phyloP scores from a whole-genome alignment of 495 filamentous ascomycete genomes.

The Wilcoxina mikolae region DNA sequence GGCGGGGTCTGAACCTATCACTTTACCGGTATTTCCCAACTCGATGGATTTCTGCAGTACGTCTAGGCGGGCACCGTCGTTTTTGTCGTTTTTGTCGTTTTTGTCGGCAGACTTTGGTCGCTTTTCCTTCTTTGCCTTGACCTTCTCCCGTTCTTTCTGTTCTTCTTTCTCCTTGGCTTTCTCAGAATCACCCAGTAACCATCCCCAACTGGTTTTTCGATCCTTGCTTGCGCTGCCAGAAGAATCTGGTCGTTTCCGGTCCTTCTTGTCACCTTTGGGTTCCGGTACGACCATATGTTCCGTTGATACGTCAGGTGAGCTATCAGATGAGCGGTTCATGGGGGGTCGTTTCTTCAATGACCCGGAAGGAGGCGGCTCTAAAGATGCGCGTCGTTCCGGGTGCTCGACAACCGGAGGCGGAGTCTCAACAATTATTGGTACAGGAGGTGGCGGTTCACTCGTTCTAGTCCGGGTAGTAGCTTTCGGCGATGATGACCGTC shows the following conservation, averaged over 20 bases:
- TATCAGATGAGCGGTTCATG: not conserved
- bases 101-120: constrained; percentile 39
- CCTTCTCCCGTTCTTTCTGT: constrained; percentile 49
- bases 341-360: constrained; percentile 4
- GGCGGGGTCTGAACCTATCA: constrained; percentile 23
- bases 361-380: constrained; percentile 13
- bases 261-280: constrained; percentile 35
- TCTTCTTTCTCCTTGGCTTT: constrained; percentile 53
- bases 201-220: constrained; percentile 75
- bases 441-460: constrained; percentile 30
- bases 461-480: constrained; percentile 16
- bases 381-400: constrained; percentile 28
- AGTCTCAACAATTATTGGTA: constrained; percentile 61
- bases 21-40: constrained; percentile 34
- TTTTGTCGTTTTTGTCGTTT: constrained; percentile 36
- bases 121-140: constrained; percentile 45
- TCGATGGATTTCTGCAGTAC: constrained; percentile 69
- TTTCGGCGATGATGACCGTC: constrained; percentile 22
- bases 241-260: constrained; percentile 42
- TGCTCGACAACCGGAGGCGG: constrained; percentile 30
- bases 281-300: constrained; percentile 18
- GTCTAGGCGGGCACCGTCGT: constrained; percentile 68
- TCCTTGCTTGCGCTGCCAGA: constrained; percentile 34
- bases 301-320: not conserved
- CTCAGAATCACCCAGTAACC: constrained; percentile 44